phyloP scores from a whole-genome alignment of 1,139 yeast genomes.

The Taphrina sp. region DNA sequence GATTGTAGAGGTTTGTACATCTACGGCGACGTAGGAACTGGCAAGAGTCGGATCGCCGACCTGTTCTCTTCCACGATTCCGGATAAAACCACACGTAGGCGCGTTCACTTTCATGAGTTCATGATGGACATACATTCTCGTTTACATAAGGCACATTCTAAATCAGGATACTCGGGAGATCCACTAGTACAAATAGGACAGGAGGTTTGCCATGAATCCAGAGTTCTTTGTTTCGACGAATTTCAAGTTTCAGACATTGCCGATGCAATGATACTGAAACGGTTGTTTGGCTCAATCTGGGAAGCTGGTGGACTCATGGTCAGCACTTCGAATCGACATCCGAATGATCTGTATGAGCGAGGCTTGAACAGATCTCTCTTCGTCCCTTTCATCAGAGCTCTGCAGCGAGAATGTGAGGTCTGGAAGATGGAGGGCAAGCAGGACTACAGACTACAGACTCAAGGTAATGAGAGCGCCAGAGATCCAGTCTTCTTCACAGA shows the following conservation, averaged over 20 bases:
- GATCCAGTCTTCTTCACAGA: slow-evolving; percentile 72
- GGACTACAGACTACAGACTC: slow-evolving; percentile 67
- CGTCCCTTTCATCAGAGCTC: slow-evolving; percentile 81
- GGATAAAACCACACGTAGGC: slow-evolving; percentile 54
- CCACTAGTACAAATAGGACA: slow-evolving; percentile 62
- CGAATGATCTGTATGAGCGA: slow-evolving; percentile 85
- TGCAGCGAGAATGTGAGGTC: slow-evolving; percentile 72
- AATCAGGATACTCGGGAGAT: slow-evolving; percentile 68
- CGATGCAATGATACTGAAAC: slow-evolving; percentile 89
- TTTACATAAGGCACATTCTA: slow-evolving; percentile 66
- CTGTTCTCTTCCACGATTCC: slow-evolving; percentile 84
- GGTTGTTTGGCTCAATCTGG: slow-evolving; percentile 62
- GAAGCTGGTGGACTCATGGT: slow-evolving; percentile 83
- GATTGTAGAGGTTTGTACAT: slow-evolving; percentile 68
- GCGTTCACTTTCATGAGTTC: slow-evolving; percentile 93
- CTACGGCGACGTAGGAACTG: slow-evolving; percentile 97
- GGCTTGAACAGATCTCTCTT: slow-evolving; percentile 91
- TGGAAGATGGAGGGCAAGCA: slow-evolving; percentile 83
- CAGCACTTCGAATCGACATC: slow-evolving; percentile 93
- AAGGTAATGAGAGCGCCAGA: slow-evolving; percentile 72
- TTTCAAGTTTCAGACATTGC: slow-evolving; percentile 92
- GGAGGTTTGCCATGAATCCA: slow-evolving; percentile 46
- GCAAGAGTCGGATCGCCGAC: slow-evolving; percentile 97
- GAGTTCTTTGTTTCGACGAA: slow-evolving; percentile 85
- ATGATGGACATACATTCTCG: slow-evolving; percentile 93